These are phyloP conservation scores for Xylaria palmicola DNA, from an alignment of 495 filamentous ascomycete genomes.

Conservation along the genomic window DNA sequence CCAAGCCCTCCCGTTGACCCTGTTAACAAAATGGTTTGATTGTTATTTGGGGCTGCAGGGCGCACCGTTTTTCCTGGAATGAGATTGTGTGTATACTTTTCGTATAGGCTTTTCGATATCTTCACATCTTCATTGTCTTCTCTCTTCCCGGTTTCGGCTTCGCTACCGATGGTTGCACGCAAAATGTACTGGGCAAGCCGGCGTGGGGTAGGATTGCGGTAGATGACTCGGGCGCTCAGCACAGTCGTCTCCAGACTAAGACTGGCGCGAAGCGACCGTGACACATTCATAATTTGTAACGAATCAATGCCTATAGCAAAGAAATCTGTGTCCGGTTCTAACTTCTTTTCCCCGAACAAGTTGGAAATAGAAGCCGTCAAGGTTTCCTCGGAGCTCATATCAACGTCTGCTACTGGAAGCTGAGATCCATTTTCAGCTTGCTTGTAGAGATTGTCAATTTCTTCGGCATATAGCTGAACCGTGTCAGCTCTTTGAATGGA, in stretches of 20 bases:
- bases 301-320: slow-evolving; percentile 48
- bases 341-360: slow-evolving; percentile 22
- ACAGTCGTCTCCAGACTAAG: slow-evolving; percentile 20
- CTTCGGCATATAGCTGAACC: slow-evolving; percentile 45
- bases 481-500: slow-evolving; percentile 46
- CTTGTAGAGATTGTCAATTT: slow-evolving; percentile 48
- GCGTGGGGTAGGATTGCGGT: slow-evolving; percentile 29
- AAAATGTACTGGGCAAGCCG: slow-evolving; percentile 32
- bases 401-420: background rate
- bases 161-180: slow-evolving; percentile 4
- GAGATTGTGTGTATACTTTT: slow-evolving; percentile 32
- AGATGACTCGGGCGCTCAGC: slow-evolving; percentile 31
- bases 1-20: slow-evolving; percentile 56
- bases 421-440: background rate
- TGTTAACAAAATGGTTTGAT: slow-evolving; percentile 48
- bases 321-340: slow-evolving; percentile 34
- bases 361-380: background rate
- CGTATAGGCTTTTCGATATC: slow-evolving; percentile 1
- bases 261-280: slow-evolving; percentile 24
- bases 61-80: slow-evolving; percentile 18
- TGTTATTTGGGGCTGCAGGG: slow-evolving; percentile 23
- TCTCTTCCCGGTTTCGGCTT: background rate
- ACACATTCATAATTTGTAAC: slow-evolving; percentile 39
- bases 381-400: background rate
- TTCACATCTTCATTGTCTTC: background rate